Evolutionary conservation across 148 eudicot species (phyloP).

Genomic region (Arbutus unedo): DNA sequence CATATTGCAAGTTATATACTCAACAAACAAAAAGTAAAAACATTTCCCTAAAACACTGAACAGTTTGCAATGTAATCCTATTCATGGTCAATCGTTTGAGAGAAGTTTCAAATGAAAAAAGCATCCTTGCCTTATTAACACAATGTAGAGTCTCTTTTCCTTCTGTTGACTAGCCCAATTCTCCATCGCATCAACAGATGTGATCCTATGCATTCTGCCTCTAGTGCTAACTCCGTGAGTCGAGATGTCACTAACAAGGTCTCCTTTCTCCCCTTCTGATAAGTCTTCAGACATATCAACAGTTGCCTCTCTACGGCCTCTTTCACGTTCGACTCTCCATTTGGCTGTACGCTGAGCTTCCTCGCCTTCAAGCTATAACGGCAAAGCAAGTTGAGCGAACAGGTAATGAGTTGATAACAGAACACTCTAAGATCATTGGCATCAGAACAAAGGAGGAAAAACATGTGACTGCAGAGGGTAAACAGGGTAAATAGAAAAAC

Average conservation of each 20-base stretch:
- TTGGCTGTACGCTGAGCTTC: conserved; percentile 60
- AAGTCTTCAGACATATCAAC: conserved; percentile 94
- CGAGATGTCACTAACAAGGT: conserved; percentile 41
- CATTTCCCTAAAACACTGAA: neutral
- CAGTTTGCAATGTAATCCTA: neutral
- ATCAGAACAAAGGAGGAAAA: neutral
- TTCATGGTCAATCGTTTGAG: neutral
- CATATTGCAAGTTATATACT: no score
- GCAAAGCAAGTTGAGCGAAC: neutral
- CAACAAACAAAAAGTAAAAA: neutral
- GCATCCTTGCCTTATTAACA: conserved; percentile 19
- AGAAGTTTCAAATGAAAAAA: neutral
- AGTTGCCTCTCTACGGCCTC: conserved; percentile 78
- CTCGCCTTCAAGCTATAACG: conserved; percentile 69
- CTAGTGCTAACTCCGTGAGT: conserved; percentile 57
- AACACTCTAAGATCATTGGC: neutral
- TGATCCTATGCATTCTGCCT: conserved; percentile 58
- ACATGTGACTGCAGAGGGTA: neutral
- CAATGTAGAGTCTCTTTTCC: conserved; percentile 73
- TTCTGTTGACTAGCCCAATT: conserved; percentile 73
- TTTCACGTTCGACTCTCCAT: conserved; percentile 68
- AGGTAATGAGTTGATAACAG: neutral
- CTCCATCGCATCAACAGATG: conserved; percentile 70
- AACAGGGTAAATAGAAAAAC: neutral
- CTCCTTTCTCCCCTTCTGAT: conserved; percentile 91